These are phyloP conservation scores for Suillus decipiens DNA, from an alignment of 768 basidiomycete species.

Conservation along the genomic window DNA sequence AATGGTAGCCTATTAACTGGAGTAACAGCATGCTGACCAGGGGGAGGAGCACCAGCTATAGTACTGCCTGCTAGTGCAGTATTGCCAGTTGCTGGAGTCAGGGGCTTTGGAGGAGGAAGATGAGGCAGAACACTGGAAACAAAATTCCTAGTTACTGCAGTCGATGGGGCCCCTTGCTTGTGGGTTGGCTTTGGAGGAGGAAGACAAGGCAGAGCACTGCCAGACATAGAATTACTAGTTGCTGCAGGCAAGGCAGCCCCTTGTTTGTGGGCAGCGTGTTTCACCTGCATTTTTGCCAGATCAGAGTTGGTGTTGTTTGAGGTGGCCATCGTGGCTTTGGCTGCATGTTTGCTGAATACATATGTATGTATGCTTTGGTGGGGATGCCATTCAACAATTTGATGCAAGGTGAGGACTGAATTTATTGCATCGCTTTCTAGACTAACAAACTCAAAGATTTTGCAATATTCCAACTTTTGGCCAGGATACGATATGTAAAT, in stretches of 20 bases:
- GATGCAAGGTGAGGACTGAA: background rate
- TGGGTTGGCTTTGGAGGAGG: too few species aligned
- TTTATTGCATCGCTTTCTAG: background rate
- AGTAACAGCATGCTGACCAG: too few species aligned
- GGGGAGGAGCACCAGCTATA: too few species aligned
- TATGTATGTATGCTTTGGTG: slow-evolving; percentile 28
- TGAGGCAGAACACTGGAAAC: too few species aligned
- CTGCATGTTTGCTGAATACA: slow-evolving; percentile 2
- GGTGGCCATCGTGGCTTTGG: background rate
- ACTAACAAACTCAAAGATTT: slow-evolving; percentile 12
- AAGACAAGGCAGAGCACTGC: too few species aligned
- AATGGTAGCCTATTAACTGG: too few species aligned
- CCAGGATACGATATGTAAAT: slow-evolving; percentile 5
- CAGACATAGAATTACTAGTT: background rate
- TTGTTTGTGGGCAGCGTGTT: background rate
- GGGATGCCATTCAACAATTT: background rate
- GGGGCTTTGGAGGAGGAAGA: too few species aligned
- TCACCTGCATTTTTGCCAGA: background rate
- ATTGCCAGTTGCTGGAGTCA: too few species aligned
- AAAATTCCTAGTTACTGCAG: too few species aligned
- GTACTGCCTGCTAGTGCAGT: too few species aligned
- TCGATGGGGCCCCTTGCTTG: too few species aligned
- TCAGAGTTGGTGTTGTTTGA: background rate
- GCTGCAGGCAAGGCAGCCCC: background rate
- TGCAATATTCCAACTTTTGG: slow-evolving; percentile 17